These are phyloP conservation scores for Ceratocystis smalleyi DNA, from an alignment of 2,329 filamentous ascomycete species.

Conservation along the genomic window DNA sequence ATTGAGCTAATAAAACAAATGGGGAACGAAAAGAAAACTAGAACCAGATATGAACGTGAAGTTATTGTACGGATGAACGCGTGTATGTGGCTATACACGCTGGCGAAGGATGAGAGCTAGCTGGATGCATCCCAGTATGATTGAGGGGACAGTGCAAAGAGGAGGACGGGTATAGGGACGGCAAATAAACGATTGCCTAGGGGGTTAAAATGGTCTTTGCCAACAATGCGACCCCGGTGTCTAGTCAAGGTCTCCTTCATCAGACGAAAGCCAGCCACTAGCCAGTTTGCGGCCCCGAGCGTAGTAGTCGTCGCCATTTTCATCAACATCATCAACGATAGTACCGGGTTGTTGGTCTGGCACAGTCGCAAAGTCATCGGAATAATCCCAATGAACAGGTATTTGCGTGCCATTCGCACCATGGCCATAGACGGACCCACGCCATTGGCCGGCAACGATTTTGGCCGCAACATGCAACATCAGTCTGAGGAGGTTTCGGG, in stretches of 20 bases:
- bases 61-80: background rate
- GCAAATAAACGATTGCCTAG: background rate
- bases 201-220: background rate
- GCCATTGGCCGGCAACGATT: slow-evolving; percentile 51
- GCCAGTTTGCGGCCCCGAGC: slow-evolving; percentile 13
- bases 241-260: slow-evolving; percentile 15
- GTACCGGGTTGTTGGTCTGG: background rate
- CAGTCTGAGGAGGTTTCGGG: slow-evolving; percentile 58
- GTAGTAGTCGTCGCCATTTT: slow-evolving; percentile 16
- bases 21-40: slow-evolving; percentile 5
- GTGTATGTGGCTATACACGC: background rate
- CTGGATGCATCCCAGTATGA: background rate
- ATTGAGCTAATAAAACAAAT: slow-evolving; percentile 23
- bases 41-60: background rate
- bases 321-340: slow-evolving; percentile 9
- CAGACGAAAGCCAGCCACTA: slow-evolving; percentile 12
- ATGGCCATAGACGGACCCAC: slow-evolving; percentile 41
- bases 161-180: background rate
- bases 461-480: slow-evolving; percentile 70
- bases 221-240: background rate
- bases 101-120: background rate
- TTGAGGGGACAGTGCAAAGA: background rate
- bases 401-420: slow-evolving; percentile 39
- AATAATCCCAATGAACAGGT: slow-evolving; percentile 46
- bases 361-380: slow-evolving; percentile 34